phyloP scores from a whole-genome alignment of 1,284 basidiomycete genomes.

The Apiotrichum siamense region DNA sequence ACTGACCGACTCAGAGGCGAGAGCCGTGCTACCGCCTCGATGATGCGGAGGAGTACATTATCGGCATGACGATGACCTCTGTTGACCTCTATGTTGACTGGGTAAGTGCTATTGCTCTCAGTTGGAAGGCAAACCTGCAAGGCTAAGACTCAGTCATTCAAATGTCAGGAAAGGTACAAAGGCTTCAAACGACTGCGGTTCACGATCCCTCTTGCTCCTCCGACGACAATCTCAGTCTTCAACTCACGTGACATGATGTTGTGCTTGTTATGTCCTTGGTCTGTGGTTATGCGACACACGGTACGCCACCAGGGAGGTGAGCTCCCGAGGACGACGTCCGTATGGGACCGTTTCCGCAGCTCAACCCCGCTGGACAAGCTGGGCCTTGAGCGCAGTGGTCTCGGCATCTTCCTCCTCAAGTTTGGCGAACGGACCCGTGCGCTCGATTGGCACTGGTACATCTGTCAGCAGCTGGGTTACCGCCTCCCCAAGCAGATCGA shows the following conservation, averaged over 20 bases:
- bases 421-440: slow-evolving; percentile 37
- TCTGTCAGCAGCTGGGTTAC: slow-evolving; percentile 38
- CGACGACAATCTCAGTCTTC: slow-evolving; percentile 38
- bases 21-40: slow-evolving; percentile 38
- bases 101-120: slow-evolving; percentile 14
- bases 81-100: slow-evolving; percentile 45
- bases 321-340: not conserved
- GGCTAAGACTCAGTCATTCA: slow-evolving; percentile 7
- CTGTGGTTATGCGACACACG: slow-evolving; percentile 8
- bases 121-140: not conserved
- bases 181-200: slow-evolving; percentile 38
- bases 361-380: slow-evolving; percentile 7
- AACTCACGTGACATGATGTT: slow-evolving; percentile 40
- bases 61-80: slow-evolving; percentile 35
- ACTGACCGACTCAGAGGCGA: slow-evolving; percentile 22
- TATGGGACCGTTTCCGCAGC: slow-evolving; percentile 5
- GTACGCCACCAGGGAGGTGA: not conserved
- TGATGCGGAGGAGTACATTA: slow-evolving; percentile 40
- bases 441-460: slow-evolving; percentile 46
- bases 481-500: slow-evolving; percentile 36
- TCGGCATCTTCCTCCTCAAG: slow-evolving; percentile 38
- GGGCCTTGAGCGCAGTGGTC: slow-evolving; percentile 5
- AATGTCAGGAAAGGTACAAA: slow-evolving; percentile 22
- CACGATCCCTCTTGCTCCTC: slow-evolving; percentile 32
- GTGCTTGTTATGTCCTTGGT: slow-evolving; percentile 18